Percentiles rank a stretch among this genome's conserved stretches.
These are phyloP conservation scores for Pythium inflatum DNA, from an alignment of 352 stramenopile species.

Conservation along the genomic window DNA sequence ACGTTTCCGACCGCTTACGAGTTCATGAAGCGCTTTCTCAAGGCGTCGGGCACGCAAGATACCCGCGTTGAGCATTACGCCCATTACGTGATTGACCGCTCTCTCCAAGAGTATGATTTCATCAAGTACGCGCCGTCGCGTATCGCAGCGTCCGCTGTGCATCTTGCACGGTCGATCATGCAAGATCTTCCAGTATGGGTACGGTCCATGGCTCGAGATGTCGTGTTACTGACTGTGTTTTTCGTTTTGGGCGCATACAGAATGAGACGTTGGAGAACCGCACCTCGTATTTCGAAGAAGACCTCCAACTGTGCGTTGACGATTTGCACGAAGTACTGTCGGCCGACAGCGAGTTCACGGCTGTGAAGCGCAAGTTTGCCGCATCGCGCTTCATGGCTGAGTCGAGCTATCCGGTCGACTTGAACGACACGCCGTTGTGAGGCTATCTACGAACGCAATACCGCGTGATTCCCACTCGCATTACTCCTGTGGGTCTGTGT, in stretches of 20 bases:
- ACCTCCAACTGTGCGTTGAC: constrained; percentile 62
- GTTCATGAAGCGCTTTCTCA: constrained; percentile 89
- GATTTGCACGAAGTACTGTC: constrained; percentile 82
- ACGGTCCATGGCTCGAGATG: constrained; percentile 17
- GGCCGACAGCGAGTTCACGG: constrained; percentile 79
- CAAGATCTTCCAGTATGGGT: constrained; percentile 75
- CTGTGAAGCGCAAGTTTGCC: constrained; percentile 84
- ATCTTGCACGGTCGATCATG: constrained; percentile 93
- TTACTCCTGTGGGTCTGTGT: too few species aligned
- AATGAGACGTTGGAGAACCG: constrained; percentile 75
- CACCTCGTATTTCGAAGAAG: constrained; percentile 73
- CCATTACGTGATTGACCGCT: constrained; percentile 98
- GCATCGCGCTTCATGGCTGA: constrained; percentile 82
- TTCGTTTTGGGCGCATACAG: too few species aligned
- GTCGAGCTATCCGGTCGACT: too few species aligned
- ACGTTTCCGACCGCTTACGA: constrained; percentile 86
- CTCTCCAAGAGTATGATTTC: constrained; percentile 98
- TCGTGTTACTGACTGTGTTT: constrained; percentile 10
- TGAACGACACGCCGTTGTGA: too few species aligned
- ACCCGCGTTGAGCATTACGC: constrained; percentile 89
- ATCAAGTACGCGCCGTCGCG: constrained; percentile 97
- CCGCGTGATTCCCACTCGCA: too few species aligned
- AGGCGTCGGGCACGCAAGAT: constrained; percentile 74
- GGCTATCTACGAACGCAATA: too few species aligned
- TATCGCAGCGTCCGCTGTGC: constrained; percentile 96